phyloP scores from a whole-genome alignment of 192 early-diverging fungal genomes.

The Umbelopsis sp. region DNA sequence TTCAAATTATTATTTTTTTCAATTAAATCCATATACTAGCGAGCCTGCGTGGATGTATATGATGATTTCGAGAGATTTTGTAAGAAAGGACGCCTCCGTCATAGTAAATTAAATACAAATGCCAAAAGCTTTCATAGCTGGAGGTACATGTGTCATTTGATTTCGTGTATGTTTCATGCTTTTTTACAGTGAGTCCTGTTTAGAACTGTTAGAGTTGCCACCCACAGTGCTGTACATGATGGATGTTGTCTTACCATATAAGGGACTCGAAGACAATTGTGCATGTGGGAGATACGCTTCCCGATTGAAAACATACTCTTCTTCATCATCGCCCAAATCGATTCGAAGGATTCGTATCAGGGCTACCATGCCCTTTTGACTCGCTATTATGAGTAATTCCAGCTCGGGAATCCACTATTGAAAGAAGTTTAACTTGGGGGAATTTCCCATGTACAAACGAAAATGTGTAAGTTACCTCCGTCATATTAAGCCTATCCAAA shows the following conservation, averaged over 20 bases:
- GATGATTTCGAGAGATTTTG: constrained; percentile 24
- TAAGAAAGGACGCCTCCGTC: constrained; percentile 23
- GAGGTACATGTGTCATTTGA: constrained; percentile 5
- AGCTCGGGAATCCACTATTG: constrained; percentile 33
- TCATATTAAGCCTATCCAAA: constrained; percentile 31
- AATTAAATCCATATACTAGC: neutral
- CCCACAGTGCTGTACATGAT: neutral
- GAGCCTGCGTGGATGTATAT: constrained; percentile 9
- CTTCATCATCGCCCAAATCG: constrained; percentile 19
- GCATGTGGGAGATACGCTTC: constrained; percentile 30
- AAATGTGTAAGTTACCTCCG: constrained; percentile 13
- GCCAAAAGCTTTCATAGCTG: constrained; percentile 8
- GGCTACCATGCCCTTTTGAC: constrained; percentile 37
- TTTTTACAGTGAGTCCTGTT: constrained; percentile 30
- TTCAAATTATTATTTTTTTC: neutral
- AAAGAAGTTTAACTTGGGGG: neutral
- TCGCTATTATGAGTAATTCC: constrained; percentile 29
- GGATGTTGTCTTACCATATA: constrained; percentile 30
- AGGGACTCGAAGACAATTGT: constrained; percentile 18
- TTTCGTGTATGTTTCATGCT: constrained; percentile 8
- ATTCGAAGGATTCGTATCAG: constrained; percentile 33
- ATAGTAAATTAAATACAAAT: constrained; percentile 32
- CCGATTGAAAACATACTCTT: constrained; percentile 32
- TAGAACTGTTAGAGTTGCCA: neutral
- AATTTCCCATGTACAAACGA: neutral